These are phyloP conservation scores for Saccharomyces hybrid DNA, from an alignment of 1,139 yeast genomes.

Conservation along the genomic window DNA sequence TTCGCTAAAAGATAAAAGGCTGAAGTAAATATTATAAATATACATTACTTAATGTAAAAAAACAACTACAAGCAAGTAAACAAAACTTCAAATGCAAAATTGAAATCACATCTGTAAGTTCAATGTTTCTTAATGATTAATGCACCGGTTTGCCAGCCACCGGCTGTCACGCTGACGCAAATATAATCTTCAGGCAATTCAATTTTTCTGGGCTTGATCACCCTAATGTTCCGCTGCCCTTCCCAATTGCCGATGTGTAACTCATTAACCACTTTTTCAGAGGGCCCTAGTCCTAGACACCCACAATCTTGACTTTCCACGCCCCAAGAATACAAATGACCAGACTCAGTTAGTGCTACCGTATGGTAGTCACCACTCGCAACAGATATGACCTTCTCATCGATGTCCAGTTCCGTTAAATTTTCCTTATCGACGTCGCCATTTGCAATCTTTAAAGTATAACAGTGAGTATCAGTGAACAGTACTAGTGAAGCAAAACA, in stretches of 20 bases:
- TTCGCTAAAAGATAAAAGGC: neutral
- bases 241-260: conserved; percentile 30
- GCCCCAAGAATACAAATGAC: conserved; percentile 67
- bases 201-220: conserved; percentile 41
- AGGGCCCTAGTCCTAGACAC: conserved; percentile 57
- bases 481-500: conserved; percentile 40
- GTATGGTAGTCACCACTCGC: conserved; percentile 72
- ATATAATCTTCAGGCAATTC: conserved; percentile 33
- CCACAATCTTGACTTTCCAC: conserved; percentile 57
- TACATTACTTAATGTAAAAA: conserved; percentile 32
- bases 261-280: conserved; percentile 28
- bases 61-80: neutral
- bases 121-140: conserved; percentile 30
- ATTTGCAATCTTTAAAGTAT: conserved; percentile 37
- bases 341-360: conserved; percentile 53
- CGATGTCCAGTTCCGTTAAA: conserved; percentile 34
- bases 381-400: conserved; percentile 45
- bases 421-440: conserved; percentile 21
- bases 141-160: conserved; percentile 82
- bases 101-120: neutral
- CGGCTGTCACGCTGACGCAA: conserved; percentile 50
- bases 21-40: conserved; percentile 1
- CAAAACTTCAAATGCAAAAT: neutral
- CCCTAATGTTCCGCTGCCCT: conserved; percentile 35
- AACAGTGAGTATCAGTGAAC: conserved; percentile 39